Conservation (phyloP, 805 yeast species). For the Ogataea minuta region DNA sequence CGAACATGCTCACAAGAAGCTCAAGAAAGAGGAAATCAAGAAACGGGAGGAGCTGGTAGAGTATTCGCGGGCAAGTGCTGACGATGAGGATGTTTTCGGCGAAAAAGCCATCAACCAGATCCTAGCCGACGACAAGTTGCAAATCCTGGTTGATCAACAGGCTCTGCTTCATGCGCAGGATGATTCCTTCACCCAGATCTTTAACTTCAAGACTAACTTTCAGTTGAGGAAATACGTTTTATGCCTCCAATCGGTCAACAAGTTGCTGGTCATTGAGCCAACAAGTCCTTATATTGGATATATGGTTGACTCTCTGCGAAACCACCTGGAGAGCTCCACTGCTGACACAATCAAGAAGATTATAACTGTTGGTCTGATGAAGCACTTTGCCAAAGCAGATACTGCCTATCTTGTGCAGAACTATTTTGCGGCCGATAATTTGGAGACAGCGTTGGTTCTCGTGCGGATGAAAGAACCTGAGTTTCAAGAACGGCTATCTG, state of each 20-base stretch:
- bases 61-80: constrained; percentile 35
- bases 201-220: constrained; percentile 37
- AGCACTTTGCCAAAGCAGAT: constrained; percentile 20
- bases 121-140: constrained; percentile 38
- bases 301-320: constrained; percentile 19
- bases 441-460: constrained; percentile 21
- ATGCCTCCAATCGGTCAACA: constrained; percentile 44
- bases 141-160: constrained; percentile 37
- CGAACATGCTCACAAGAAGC: constrained; percentile 40
- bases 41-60: constrained; percentile 53
- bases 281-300: constrained; percentile 21
- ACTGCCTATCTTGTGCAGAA: constrained; percentile 12
- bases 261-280: constrained; percentile 20
- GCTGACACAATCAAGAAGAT: constrained; percentile 28
- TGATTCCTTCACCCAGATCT: constrained; percentile 13
- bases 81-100: constrained; percentile 62
- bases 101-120: constrained; percentile 34
- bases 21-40: constrained; percentile 56
- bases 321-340: constrained; percentile 11
- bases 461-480: constrained; percentile 11
- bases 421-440: constrained; percentile 16
- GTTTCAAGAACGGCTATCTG: constrained; percentile 11
- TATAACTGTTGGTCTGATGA: constrained; percentile 23
- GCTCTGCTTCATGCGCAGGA: constrained; percentile 42
- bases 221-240: constrained; percentile 42